phyloP scores from a whole-genome alignment of 192 early-diverging fungal species.

The Haplosporangium gracile region DNA sequence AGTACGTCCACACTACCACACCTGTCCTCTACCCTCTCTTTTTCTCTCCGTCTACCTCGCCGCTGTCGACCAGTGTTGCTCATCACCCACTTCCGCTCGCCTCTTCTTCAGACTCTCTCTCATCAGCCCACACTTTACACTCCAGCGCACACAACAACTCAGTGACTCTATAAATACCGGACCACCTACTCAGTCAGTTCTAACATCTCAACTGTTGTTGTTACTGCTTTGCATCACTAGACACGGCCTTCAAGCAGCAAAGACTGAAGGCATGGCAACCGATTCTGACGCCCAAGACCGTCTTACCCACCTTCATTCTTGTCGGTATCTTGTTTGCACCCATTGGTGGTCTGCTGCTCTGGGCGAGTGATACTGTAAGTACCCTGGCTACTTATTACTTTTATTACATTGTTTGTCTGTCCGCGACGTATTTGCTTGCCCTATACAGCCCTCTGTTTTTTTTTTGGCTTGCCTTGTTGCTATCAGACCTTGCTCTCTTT shows the following conservation, averaged over 20 bases:
- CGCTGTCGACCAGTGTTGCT: background rate
- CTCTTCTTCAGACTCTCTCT: background rate
- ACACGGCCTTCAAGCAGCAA: slow-evolving; percentile 99
- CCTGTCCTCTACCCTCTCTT: too few relatives aligned
- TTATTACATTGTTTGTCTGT: background rate
- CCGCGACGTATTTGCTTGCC: background rate
- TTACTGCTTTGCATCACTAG: slow-evolving; percentile 50
- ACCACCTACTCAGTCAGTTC: too few relatives aligned
- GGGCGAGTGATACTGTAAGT: slow-evolving; percentile 85
- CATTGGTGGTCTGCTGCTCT: slow-evolving; percentile 91
- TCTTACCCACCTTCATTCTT: slow-evolving; percentile 95
- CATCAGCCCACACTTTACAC: background rate
- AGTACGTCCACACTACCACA: slow-evolving; percentile 50
- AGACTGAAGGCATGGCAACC: slow-evolving; percentile 99
- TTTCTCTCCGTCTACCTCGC: too few relatives aligned
- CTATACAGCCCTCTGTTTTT: background rate
- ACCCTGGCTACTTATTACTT: background rate
- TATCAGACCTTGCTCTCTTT: background rate
- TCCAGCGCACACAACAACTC: too few relatives aligned
- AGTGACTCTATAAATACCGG: too few relatives aligned
- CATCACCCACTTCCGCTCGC: too few relatives aligned
- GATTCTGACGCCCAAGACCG: slow-evolving; percentile 97
- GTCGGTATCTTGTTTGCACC: slow-evolving; percentile 97
- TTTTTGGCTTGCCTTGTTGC: background rate
- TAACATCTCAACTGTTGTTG: too few relatives aligned